These are phyloP conservation scores for Debaryomyces psychrophilus DNA, from an alignment of 1,139 yeast species.

Conservation along the genomic window DNA sequence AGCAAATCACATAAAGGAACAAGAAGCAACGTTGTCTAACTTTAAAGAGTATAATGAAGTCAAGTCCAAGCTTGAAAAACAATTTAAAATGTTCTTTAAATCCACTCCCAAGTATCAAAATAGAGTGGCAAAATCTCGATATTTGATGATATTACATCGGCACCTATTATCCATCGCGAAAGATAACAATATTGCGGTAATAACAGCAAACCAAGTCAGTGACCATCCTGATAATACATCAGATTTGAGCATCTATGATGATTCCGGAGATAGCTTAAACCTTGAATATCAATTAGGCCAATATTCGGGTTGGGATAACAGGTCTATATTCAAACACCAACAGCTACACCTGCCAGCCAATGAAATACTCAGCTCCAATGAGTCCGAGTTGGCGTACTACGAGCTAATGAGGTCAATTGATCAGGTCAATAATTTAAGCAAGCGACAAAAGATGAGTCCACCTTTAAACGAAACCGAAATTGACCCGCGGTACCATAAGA, in stretches of 20 bases:
- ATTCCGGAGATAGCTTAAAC: constrained; percentile 33
- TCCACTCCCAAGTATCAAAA: constrained; percentile 31
- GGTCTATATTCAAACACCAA: constrained; percentile 28
- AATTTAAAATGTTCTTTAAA: constrained; percentile 32
- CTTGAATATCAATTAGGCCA: constrained; percentile 74
- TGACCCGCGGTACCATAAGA: constrained; percentile 15
- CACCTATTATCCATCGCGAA: constrained; percentile 55
- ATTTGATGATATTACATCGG: constrained; percentile 48
- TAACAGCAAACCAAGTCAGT: constrained; percentile 80
- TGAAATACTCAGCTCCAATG: constrained; percentile 12
- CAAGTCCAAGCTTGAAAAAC: constrained; percentile 31
- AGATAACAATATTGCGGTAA: constrained; percentile 57
- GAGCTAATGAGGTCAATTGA: constrained; percentile 17
- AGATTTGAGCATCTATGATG: constrained; percentile 19
- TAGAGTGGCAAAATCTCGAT: constrained; percentile 41
- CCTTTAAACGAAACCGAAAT: constrained; percentile 3
- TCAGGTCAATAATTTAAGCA: constrained; percentile 9
- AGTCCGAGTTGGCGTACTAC: constrained; percentile 15
- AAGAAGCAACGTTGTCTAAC: constrained; percentile 23
- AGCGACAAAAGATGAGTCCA: constrained; percentile 13
- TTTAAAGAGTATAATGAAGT: constrained; percentile 22
- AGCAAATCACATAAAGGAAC: constrained; percentile 24
- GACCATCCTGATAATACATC: constrained; percentile 45
- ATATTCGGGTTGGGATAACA: constrained; percentile 73
- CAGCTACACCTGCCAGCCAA: not conserved